Percentiles rank a stretch among this genome's conserved stretches.
These are phyloP conservation scores for Hemileia vastatrix DNA, from an alignment of 1,284 basidiomycete genomes.

Conservation along the genomic window DNA sequence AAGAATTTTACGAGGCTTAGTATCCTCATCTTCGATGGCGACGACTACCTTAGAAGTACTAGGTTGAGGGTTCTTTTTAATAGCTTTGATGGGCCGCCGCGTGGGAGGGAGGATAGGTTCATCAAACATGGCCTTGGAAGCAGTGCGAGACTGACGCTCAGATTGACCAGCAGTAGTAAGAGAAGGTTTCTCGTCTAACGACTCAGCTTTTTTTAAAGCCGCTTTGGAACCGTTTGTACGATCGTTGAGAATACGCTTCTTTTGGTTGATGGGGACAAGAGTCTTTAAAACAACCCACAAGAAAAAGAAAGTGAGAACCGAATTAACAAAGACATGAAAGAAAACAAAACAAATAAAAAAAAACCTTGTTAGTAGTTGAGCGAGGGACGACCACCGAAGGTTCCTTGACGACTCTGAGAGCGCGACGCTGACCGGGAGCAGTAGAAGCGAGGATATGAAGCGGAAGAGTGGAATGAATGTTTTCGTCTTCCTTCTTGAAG, in stretches of 20 bases:
- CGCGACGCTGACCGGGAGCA: slow-evolving; percentile 1
- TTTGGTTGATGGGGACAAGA: slow-evolving; percentile 4
- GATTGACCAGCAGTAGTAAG: background rate
- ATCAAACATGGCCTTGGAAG: background rate
- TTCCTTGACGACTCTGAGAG: background rate
- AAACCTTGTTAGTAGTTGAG: background rate
- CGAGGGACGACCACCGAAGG: background rate
- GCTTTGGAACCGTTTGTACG: slow-evolving; percentile 17
- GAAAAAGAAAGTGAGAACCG: background rate
- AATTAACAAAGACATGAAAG: background rate
- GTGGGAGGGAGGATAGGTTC: background rate
- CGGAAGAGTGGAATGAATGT: background rate
- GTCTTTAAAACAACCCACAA: background rate
- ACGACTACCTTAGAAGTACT: background rate
- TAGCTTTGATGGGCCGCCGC: slow-evolving; percentile 10
- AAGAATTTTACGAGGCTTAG: background rate
- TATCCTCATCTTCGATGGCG: no score
- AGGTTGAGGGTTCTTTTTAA: slow-evolving; percentile 3
- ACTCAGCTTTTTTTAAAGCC: background rate
- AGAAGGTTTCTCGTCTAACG: background rate
- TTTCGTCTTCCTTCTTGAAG: slow-evolving; percentile 17
- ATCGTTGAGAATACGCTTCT: slow-evolving; percentile 18
- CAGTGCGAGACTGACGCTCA: no score
- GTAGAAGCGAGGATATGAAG: background rate
- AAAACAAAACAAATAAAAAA: background rate